Percentiles rank a stretch among this genome's conserved stretches.
phyloP scores from a whole-genome alignment of 345 rosid species.

The Xanthoceras sorbifolium region DNA sequence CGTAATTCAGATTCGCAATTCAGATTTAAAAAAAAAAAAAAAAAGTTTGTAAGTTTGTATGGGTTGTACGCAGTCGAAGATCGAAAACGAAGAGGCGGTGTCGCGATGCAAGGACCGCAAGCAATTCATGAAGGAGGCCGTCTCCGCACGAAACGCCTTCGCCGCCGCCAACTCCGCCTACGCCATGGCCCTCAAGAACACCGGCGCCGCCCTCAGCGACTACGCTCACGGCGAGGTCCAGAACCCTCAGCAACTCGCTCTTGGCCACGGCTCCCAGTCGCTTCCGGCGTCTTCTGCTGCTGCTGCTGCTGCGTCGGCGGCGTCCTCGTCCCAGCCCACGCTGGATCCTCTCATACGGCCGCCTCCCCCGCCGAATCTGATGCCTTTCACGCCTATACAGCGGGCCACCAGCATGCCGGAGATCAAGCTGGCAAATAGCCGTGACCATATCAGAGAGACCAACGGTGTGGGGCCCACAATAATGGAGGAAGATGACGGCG shows the following conservation, averaged over 20 bases:
- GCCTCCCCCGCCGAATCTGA: slow-evolving; percentile 36
- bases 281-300: slow-evolving; percentile 17
- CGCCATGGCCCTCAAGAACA: slow-evolving; percentile 74
- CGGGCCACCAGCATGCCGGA: slow-evolving; percentile 85
- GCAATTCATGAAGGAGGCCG: slow-evolving; percentile 70
- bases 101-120: slow-evolving; percentile 80
- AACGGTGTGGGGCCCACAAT: slow-evolving; percentile 49
- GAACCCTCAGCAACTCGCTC: slow-evolving; percentile 26
- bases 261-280: background rate
- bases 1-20: background rate
- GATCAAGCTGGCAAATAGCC: slow-evolving; percentile 54
- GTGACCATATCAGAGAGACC: slow-evolving; percentile 22
- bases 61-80: slow-evolving; percentile 95
- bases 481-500: slow-evolving; percentile 55
- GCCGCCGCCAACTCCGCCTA: slow-evolving; percentile 95
- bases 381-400: slow-evolving; percentile 39
- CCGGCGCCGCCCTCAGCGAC: slow-evolving; percentile 94
- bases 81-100: slow-evolving; percentile 95
- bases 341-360: slow-evolving; percentile 41
- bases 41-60: slow-evolving; percentile 24
- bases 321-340: slow-evolving; percentile 8
- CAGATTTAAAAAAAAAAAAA: background rate
- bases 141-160: slow-evolving; percentile 79
- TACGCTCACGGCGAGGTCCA: slow-evolving; percentile 73
- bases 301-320: background rate